Conservation (phyloP, 257 asterid genomes). For the Solanum clarkiae region DNA sequence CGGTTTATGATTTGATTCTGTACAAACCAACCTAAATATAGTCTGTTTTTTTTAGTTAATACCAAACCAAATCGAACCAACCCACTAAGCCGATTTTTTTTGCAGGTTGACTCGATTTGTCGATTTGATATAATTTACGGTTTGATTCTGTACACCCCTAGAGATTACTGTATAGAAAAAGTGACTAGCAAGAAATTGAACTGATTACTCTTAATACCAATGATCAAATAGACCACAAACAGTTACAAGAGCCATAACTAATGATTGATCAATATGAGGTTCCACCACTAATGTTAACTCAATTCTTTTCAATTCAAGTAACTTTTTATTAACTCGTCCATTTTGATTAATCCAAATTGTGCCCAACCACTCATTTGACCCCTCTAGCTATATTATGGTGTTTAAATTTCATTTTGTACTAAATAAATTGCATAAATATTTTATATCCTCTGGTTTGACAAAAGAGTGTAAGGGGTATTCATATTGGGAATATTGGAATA, state of each 20-base stretch:
- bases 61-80: too few species aligned
- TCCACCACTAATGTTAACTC: conserved; percentile 54
- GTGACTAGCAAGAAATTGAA: neutral
- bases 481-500: neutral
- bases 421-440: neutral
- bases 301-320: neutral
- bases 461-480: too few species aligned
- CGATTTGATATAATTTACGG: too few species aligned
- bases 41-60: too few species aligned
- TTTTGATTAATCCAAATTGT: neutral
- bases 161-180: neutral
- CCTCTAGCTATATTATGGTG: neutral
- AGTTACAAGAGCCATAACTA: conserved; percentile 45
- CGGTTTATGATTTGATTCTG: too few species aligned
- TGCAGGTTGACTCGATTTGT: too few species aligned
- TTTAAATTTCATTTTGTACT: neutral
- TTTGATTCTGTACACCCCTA: too few species aligned
- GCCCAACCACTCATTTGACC: neutral
- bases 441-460: neutral
- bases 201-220: neutral
- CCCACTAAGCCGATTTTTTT: too few species aligned
- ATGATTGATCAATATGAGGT: conserved; percentile 36
- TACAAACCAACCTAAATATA: too few species aligned
- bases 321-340: neutral
- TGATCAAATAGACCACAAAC: conserved; percentile 21